A percentile compares a stretch with the other conserved stretches of the same genome.
Evolutionary conservation across 805 yeast genomes (phyloP).

Genomic region (Lipomyces sp.): DNA sequence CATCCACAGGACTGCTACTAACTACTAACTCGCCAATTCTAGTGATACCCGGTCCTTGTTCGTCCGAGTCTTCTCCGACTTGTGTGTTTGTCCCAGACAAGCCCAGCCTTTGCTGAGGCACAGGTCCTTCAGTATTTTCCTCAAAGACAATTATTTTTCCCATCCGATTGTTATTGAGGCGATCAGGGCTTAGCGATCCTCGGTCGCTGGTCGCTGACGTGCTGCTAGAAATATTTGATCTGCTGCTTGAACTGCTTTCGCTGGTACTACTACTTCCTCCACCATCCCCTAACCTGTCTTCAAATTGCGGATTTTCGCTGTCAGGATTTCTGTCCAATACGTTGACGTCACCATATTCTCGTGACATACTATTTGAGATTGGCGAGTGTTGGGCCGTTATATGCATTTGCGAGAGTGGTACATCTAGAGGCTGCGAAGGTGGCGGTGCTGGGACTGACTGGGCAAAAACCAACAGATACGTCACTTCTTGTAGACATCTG

Average conservation of each 20-base stretch:
- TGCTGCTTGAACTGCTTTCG: conserved; percentile 7
- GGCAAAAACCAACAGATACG: conserved; percentile 34
- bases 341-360: not conserved
- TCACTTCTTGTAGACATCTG: conserved; percentile 35
- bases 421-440: not conserved
- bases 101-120: not conserved
- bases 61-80: not conserved
- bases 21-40: conserved; percentile 19
- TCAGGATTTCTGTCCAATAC: not conserved
- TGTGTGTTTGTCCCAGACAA: not conserved
- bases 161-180: conserved; percentile 1
- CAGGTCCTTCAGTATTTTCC: not conserved
- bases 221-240: not conserved
- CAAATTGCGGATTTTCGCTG: not conserved
- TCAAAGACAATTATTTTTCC: conserved; percentile 16
- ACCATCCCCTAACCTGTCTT: not conserved
- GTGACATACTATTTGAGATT: not conserved
- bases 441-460: conserved; percentile 20
- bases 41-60: not conserved
- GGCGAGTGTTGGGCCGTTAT: not conserved
- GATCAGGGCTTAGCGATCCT: conserved; percentile 1
- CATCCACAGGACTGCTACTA: conserved; percentile 24
- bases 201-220: not conserved
- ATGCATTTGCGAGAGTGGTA: conserved; percentile 6
- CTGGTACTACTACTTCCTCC: not conserved